phyloP scores from a whole-genome alignment of 2,329 filamentous ascomycete genomes.

The Domatiomyces catenatus region DNA sequence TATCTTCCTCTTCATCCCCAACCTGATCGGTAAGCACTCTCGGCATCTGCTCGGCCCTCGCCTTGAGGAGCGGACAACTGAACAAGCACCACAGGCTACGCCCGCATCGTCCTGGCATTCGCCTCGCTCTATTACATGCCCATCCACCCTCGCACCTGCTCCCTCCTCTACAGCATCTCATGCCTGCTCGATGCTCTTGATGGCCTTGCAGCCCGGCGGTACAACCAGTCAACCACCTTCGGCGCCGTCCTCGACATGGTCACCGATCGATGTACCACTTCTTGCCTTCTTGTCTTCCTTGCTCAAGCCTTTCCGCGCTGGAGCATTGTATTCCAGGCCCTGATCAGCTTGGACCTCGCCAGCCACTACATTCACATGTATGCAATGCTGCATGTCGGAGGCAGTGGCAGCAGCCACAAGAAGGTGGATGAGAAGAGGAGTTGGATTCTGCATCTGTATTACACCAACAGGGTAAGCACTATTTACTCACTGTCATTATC shows the following conservation, averaged over 20 bases:
- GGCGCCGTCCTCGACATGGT: slow-evolving; percentile 98
- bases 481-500: neutral
- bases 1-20: slow-evolving; percentile 68
- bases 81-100: slow-evolving; percentile 44
- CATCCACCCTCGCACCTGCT: slow-evolving; percentile 43
- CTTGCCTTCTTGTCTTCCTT: slow-evolving; percentile 86
- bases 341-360: slow-evolving; percentile 84
- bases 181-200: slow-evolving; percentile 92
- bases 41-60: no score
- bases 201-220: slow-evolving; percentile 72
- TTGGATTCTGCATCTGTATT: slow-evolving; percentile 86
- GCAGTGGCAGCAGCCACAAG: slow-evolving; percentile 72
- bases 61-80: neutral
- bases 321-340: slow-evolving; percentile 81
- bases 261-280: slow-evolving; percentile 91
- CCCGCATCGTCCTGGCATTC: slow-evolving; percentile 63
- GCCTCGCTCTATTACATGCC: slow-evolving; percentile 98
- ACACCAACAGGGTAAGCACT: slow-evolving; percentile 73
- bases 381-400: slow-evolving; percentile 76
- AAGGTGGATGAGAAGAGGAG: slow-evolving; percentile 76
- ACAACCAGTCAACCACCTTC: slow-evolving; percentile 87
- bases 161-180: slow-evolving; percentile 66
- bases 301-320: slow-evolving; percentile 88
- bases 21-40: slow-evolving; percentile 53
- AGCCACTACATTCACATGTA: slow-evolving; percentile 99